Evolutionary conservation across 345 rosid genomes (phyloP), one percentile per base, ranked within the genome.

Genomic region (Populus nigra): DNA sequence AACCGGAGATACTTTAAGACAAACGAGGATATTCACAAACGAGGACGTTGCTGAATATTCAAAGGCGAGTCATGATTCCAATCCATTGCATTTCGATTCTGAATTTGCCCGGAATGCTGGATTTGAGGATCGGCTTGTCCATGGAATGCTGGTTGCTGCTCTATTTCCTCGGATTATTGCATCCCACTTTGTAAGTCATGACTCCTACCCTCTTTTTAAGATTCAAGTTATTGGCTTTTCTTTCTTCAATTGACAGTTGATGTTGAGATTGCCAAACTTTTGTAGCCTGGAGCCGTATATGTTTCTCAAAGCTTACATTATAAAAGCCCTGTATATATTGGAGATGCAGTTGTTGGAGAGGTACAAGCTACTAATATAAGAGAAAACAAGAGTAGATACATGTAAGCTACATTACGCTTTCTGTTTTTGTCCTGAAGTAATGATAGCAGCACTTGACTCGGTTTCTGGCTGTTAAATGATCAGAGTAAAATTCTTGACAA

Each of bases 111-210:
- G 77, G 83, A 68, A 74, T 79, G 87, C 89, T 1, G 94, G 94
- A 27, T 93, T 88, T 25, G 91, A 93, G 73, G 93, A 85, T 80
- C 78, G 82, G 31, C 82, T 91, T 80, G 98, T 96, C 69, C 98
- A 93, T 68, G 96, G 98, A 49, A 87, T 96, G 97, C 94, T 96
- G 72, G 93, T 92, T 18, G 97, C 97, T 72, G 79, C 97, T 5
- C 79, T 96, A 67, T 93, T 93, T 85, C 98, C 97, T 45, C 87
- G 86, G 63, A 92, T 91, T 17, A 92, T 93, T 81, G 85, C 99
- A 65, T 76, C 91, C 39, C 87, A 84, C 85, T 92, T 90, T 59
- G 99, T 92, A 85, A 92, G 95, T 80, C 73, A 20, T 17, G 7
- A 29, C 65, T 25, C 29, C 72, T 35, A 0, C 39, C 4, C 65